Evolutionary conservation across 495 filamentous ascomycete species (phyloP), one percentile per base, ranked within the genome.

Genomic region (Neurospora hispaniola): DNA sequence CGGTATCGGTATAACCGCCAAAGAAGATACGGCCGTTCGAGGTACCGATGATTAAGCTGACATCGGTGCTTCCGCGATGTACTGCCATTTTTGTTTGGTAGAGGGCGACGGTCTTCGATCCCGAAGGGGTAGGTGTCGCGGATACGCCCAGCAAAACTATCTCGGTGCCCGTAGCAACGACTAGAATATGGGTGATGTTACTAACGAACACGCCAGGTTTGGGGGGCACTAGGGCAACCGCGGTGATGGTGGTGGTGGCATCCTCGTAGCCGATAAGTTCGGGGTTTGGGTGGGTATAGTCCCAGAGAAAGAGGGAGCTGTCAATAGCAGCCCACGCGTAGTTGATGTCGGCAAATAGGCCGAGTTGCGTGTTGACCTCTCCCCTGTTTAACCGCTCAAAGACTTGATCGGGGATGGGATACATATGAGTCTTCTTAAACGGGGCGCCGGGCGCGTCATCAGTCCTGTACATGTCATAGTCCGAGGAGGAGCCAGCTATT

Each of bases 251-350:
- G 79, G 96, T 90, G 6, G 89, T 84, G 80, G 94, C 92, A 70
- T 96, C 94, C 80, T 98, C 96, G 78, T 90, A 98, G 40, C 95
- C 96, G 71, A 96, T 90, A n/a, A 97, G 81, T 76, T 96, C 92
- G 31, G 94, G 91, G 77, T 93, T 90, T 39, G 92, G 90, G 74
- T 91, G 87, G 11, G 93, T 95, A 78, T 97, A 99, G 81, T 99
- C 96, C 96, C 96, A 99, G 14, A 99, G 85, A 79, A 98, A 99
- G 38, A 99, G 86, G 71, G 92, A 90, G 81, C 96, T 97, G 82
- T 99, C 96, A 78, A 99, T 97, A 1, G 92, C 87, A 27, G 96
- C 91, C 94, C 95, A 99, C 62, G 94, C 95, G 82, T 98, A 94
- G 73, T 93, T 93, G 75, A 99, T 81, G 79, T 94, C 91, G 27